These are phyloP conservation scores for Mallotus nudiflorus DNA, from an alignment of 345 rosid genomes.

Conservation along the genomic window DNA sequence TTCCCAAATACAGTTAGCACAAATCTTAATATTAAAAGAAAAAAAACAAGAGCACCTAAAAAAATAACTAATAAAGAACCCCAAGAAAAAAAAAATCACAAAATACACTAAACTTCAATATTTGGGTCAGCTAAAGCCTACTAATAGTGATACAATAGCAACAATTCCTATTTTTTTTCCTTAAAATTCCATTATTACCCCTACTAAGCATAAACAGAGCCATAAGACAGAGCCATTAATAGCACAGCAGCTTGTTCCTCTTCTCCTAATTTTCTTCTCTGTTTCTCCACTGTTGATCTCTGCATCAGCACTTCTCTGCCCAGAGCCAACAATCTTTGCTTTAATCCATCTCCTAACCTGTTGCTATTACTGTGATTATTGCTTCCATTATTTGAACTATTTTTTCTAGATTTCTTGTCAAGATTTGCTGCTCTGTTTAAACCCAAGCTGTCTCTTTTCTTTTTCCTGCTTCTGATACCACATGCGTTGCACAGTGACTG, in stretches of 20 bases:
- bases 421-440: slow-evolving; percentile 36
- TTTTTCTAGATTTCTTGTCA: slow-evolving; percentile 53
- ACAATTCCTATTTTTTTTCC: slow-evolving; percentile 7
- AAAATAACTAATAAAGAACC: not conserved
- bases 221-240: slow-evolving; percentile 87
- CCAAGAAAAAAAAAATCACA: slow-evolving; percentile 16
- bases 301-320: slow-evolving; percentile 55
- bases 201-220: slow-evolving; percentile 70
- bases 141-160: slow-evolving; percentile 4
- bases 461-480: slow-evolving; percentile 95
- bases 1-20: slow-evolving; percentile 15
- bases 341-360: slow-evolving; percentile 53
- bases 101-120: not conserved
- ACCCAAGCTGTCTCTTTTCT: slow-evolving; percentile 56
- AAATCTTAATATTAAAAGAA: no score
- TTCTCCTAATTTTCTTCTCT: slow-evolving; percentile 61
- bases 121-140: slow-evolving; percentile 7
- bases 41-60: not conserved
- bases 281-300: slow-evolving; percentile 56
- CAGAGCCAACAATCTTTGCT: slow-evolving; percentile 58
- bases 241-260: slow-evolving; percentile 93
- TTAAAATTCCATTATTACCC: not conserved
- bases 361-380: slow-evolving; percentile 8
- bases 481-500: slow-evolving; percentile 97
- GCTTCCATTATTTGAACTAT: not conserved